Base-by-base conservation (phyloP, 805 yeast genomes). In the Candida sanyiensis region DNA sequence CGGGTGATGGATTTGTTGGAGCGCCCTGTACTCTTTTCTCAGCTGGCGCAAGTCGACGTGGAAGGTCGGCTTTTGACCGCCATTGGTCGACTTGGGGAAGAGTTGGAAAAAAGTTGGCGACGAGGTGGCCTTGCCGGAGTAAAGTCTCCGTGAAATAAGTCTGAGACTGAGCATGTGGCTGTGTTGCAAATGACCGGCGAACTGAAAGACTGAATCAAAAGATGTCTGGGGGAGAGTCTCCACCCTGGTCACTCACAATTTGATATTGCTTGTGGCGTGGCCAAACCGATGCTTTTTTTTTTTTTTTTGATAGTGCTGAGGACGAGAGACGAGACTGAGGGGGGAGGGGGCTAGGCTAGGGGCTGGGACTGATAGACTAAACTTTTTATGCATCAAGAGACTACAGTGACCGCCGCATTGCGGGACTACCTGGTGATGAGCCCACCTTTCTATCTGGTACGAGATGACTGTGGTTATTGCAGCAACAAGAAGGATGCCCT, bases 1-100 rank as follows among this genome's bases (percentile, higher is more conserved):
- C 0, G 98, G 98, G 56, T 90, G 98, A 35, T 73, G 69, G 42
- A 70, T 67, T 26, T 83, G 73, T 58, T 90, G 97, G 22, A 88
- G 63, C 7, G 53, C 47, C 28, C 95, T 64, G 57, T 78, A 90
- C 57, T 93, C 97, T 42, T 76, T 72, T 37, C 95, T 72, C 34
- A 90, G 67, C 13, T 62, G 52, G 34, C 68, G 63, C 11, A 66
- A 51, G 51, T 86, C 78, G 5, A 87, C 59, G 2, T 57, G 52
- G 62, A 87, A 90, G 1, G 83, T 82, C 3, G 88, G 87, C 3
- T 89, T 88, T 2, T 79, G 74, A 0, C 80, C 80, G 2, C 67
- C 39, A 0, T 85, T 81, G 44, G 86, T 80, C 0, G 88, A 77
- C 51, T 73, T 67, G 0, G 96, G 97, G 57, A 90, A 90, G 12